Percentiles rank a stretch among this genome's conserved stretches.
Evolutionary conservation across 345 rosid species (phyloP).

Genomic region (Kandelia obovata): DNA sequence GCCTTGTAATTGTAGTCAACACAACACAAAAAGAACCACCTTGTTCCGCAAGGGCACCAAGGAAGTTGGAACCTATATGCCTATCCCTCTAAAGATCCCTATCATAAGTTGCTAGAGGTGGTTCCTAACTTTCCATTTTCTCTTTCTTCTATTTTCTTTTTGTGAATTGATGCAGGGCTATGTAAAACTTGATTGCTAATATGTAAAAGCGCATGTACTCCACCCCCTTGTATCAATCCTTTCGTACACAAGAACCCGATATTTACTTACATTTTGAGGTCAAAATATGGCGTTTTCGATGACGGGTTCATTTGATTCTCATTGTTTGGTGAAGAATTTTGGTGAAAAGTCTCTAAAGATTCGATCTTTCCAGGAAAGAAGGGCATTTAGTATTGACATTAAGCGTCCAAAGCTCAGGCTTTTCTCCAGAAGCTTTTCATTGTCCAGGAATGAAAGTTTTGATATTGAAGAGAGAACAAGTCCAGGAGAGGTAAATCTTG

Average conservation of each 20-base stretch:
- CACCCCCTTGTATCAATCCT: neutral
- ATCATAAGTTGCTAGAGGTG: neutral
- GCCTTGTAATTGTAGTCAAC: neutral
- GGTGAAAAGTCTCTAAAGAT: slow-evolving; percentile 22
- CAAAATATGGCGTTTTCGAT: slow-evolving; percentile 44
- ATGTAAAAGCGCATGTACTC: neutral
- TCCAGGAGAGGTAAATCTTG: slow-evolving; percentile 57
- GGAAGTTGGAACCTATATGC: neutral
- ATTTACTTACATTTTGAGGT: slow-evolving; percentile 8
- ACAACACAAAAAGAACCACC: no score
- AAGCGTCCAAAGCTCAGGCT: slow-evolving; percentile 22
- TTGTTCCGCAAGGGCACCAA: slow-evolving; percentile 7
- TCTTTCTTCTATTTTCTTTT: neutral
- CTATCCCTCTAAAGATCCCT: neutral
- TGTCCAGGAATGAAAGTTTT: slow-evolving; percentile 37
- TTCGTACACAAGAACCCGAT: neutral
- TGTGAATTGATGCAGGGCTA: neutral
- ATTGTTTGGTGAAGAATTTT: slow-evolving; percentile 20
- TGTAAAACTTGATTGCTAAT: no score
- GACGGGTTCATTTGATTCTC: slow-evolving; percentile 38
- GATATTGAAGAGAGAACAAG: slow-evolving; percentile 69
- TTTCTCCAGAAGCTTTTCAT: slow-evolving; percentile 20
- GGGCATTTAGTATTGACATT: slow-evolving; percentile 17
- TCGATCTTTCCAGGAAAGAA: slow-evolving; percentile 27
- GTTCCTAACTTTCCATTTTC: neutral